Evolutionary conservation across 148 eudicot genomes (phyloP).

Genomic region (Camellia japonica): DNA sequence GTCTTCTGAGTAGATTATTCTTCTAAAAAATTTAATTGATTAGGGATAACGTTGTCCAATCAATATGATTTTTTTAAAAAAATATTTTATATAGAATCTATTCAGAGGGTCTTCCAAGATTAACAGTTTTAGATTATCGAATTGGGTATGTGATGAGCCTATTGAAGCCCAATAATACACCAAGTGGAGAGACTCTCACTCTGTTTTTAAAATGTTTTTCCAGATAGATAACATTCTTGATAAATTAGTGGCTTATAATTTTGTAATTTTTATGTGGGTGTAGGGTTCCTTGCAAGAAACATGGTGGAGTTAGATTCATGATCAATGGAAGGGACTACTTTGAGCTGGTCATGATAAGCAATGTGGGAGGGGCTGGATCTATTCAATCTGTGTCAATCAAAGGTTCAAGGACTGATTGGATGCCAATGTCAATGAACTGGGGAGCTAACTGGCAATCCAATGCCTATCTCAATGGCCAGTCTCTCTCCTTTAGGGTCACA

Average conservation of each 20-base stretch:
- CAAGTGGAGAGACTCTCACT: no score
- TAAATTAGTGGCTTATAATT: background rate
- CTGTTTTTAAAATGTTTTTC: no score
- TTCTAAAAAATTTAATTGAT: no score
- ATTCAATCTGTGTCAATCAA: slow-evolving; percentile 61
- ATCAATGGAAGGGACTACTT: slow-evolving; percentile 81
- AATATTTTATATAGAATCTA: no score
- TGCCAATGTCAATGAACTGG: slow-evolving; percentile 83
- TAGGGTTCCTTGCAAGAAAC: slow-evolving; percentile 81
- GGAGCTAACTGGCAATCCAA: slow-evolving; percentile 93
- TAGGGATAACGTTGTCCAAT: no score
- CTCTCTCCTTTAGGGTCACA: slow-evolving; percentile 70
- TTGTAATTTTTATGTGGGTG: background rate
- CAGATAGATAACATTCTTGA: no score
- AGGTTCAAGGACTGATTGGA: slow-evolving; percentile 69
- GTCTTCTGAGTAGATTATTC: no score
- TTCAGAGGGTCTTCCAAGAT: no score
- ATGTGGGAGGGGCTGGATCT: slow-evolving; percentile 77
- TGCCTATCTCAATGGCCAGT: slow-evolving; percentile 63
- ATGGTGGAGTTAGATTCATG: slow-evolving; percentile 87
- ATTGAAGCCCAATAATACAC: no score
- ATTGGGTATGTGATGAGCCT: no score
- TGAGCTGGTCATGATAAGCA: slow-evolving; percentile 68
- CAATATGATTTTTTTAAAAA: no score
- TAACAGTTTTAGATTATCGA: no score